Base-by-base conservation (phyloP, 2,329 filamentous ascomycete genomes). In the Lomentospora prolificans region DNA sequence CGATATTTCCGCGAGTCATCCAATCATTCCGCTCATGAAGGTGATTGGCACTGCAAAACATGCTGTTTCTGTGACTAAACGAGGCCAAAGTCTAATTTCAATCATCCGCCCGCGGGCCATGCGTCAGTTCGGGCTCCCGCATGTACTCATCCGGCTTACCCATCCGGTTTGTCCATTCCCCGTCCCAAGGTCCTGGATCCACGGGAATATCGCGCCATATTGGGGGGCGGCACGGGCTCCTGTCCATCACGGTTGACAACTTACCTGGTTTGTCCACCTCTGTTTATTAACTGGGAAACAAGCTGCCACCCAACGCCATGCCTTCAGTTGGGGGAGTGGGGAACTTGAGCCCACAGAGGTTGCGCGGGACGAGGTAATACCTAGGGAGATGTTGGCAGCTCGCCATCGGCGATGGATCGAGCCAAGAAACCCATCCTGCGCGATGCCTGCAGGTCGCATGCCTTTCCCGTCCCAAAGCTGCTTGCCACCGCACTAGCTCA, bases 31-130 rank as follows among this genome's bases (percentile, higher is more conserved):
- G 12, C 33, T 10, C 10, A n/a, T 14, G 36, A 27, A 44, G 22
- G 19, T 14, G 14, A 10, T 14, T 10, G 33, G 12, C 17, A 12
- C 22, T 8, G 24, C 51, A 24, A 36, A 6, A 27, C 17, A 53
- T 22, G 17, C n/a, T 24, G 30, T 53, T 53, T 53, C 31, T 17
- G 22, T 39, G 19, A 39, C 30, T 36, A 53, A 53, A 53, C 51
- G 4, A 17, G 19, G 31, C 19, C 9, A 33, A 36, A 12, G 19
- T 25, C 6, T 12, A 33, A 36, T 24, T 53, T 31, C n/a, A 24
- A 8, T 12, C 30, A 25, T 41, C 8, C 22, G 10, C 51, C 9
- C 12, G 4, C 14, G n/a, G n/a, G n/a, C n/a, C n/a, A n/a, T 28
- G 7, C 17, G 33, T 17, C 3, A 39, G 12, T 3, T n/a, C n/a